A percentile compares a stretch with the other conserved stretches of the same genome.
Evolutionary conservation across 78 protist species (phyloP).

Genomic region (Dictyostelium firmibasis): DNA sequence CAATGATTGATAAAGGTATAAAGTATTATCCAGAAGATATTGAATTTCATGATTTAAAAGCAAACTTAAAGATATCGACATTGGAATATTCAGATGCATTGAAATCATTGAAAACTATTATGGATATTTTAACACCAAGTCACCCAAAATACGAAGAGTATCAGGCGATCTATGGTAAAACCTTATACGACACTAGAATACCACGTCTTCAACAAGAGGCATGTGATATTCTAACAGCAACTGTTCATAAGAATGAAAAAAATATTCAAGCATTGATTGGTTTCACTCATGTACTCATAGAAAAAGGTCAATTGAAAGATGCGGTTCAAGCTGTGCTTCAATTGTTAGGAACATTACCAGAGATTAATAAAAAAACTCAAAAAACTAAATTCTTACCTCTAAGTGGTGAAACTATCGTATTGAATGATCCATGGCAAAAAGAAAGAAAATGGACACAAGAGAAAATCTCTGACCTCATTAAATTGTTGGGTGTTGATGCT

Average conservation of each 20-base stretch:
- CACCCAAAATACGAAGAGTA: conserved; percentile 4
- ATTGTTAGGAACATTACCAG: background rate
- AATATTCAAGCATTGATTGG: conserved; percentile 37
- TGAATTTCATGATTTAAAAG: background rate
- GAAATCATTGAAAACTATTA: conserved; percentile 14
- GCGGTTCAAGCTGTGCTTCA: background rate
- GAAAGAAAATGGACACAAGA: conserved; percentile 49
- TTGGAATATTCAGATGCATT: conserved; percentile 25
- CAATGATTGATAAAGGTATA: conserved; percentile 15
- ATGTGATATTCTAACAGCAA: background rate
- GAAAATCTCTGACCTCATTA: conserved; percentile 3
- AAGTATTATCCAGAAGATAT: conserved; percentile 31
- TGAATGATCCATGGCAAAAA: conserved; percentile 12
- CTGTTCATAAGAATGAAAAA: conserved; percentile 14
- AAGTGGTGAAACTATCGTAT: background rate
- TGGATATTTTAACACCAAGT: background rate
- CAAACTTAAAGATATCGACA: background rate
- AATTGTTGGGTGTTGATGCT: background rate
- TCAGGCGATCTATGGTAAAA: conserved; percentile 20
- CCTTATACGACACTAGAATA: conserved; percentile 25
- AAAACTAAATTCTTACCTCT: background rate
- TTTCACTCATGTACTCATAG: conserved; percentile 41
- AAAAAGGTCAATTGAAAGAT: conserved; percentile 20
- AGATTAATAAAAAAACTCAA: background rate
- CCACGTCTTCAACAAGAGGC: conserved; percentile 19